These are phyloP conservation scores for Aplosporella prunicola DNA, from an alignment of 2,329 filamentous ascomycete genomes.

Conservation along the genomic window DNA sequence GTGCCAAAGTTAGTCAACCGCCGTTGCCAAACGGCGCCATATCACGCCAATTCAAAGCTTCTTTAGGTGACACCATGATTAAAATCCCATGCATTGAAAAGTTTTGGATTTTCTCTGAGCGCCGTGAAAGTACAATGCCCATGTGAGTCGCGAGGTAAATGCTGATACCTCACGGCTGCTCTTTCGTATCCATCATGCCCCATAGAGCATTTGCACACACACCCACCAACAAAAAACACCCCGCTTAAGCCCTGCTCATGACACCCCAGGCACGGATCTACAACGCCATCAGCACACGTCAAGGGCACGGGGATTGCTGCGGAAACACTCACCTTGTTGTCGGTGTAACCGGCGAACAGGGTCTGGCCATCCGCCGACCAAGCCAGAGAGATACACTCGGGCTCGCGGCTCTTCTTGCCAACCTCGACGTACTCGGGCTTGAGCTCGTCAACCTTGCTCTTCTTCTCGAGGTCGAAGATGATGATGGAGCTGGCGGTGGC, in stretches of 20 bases:
- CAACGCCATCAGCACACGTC: background rate
- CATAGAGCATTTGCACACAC: constrained; percentile 8
- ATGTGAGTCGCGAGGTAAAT: constrained; percentile 10
- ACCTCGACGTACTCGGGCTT: constrained; percentile 95
- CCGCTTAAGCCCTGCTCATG: constrained; percentile 32
- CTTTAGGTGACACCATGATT: background rate
- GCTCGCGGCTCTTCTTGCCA: constrained; percentile 98
- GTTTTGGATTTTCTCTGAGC: constrained; percentile 35
- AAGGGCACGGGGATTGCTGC: no score
- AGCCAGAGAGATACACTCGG: constrained; percentile 93
- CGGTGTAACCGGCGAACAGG: constrained; percentile 98
- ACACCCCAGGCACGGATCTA: constrained; percentile 33
- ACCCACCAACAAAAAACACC: constrained; percentile 15
- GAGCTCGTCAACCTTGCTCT: constrained; percentile 99
- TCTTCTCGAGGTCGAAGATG: constrained; percentile 99
- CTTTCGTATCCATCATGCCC: constrained; percentile 11
- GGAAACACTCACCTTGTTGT: constrained; percentile 58
- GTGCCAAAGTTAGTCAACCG: no score
- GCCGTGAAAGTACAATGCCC: constrained; percentile 28
- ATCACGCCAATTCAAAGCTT: background rate
- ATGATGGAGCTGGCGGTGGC: constrained; percentile 96
- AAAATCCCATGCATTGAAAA: constrained; percentile 28
- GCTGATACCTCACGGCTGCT: constrained; percentile 11
- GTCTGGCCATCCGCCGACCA: constrained; percentile 99
- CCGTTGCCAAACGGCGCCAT: no score